phyloP scores from a whole-genome alignment of 1,284 basidiomycete species.

The Fomitopsis palustris region DNA sequence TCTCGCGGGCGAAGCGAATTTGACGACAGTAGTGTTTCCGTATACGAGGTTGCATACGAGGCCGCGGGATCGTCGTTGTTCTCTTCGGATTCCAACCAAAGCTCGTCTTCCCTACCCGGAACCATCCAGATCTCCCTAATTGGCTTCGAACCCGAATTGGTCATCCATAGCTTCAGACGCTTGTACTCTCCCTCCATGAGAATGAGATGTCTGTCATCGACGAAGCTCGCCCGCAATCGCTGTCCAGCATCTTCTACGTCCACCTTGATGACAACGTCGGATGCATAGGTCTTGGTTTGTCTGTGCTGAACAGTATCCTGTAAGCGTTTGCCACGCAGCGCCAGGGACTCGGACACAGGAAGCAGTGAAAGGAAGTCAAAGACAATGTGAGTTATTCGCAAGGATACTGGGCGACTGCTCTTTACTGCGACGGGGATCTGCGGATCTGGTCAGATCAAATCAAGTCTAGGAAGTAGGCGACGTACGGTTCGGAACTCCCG shows the following conservation, averaged over 20 bases:
- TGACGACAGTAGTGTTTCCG: conserved; percentile 41
- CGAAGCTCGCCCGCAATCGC: conserved; percentile 52
- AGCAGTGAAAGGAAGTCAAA: conserved; percentile 71
- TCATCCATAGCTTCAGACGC: conserved; percentile 49
- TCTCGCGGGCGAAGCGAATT: conserved; percentile 52
- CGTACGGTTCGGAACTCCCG: conserved; percentile 59
- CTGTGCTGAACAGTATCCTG: conserved; percentile 69
- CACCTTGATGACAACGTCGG: conserved; percentile 52
- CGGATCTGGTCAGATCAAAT: background rate
- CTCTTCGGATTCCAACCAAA: conserved; percentile 44
- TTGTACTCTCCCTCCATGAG: conserved; percentile 64
- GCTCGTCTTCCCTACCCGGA: conserved; percentile 50
- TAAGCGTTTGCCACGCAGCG: conserved; percentile 60
- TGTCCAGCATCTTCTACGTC: conserved; percentile 60
- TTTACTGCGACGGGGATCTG: conserved; percentile 66
- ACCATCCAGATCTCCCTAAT: conserved; percentile 72
- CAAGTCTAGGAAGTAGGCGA: background rate
- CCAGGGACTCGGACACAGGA: conserved; percentile 56
- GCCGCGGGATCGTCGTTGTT: conserved; percentile 11
- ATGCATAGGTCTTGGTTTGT: conserved; percentile 60
- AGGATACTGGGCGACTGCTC: conserved; percentile 42
- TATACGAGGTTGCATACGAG: conserved; percentile 8
- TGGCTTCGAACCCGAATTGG: conserved; percentile 53
- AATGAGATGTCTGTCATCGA: conserved; percentile 46
- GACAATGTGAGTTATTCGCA: conserved; percentile 52